These are phyloP conservation scores for Lentinula raphanica DNA, from an alignment of 768 basidiomycete species.

Conservation along the genomic window DNA sequence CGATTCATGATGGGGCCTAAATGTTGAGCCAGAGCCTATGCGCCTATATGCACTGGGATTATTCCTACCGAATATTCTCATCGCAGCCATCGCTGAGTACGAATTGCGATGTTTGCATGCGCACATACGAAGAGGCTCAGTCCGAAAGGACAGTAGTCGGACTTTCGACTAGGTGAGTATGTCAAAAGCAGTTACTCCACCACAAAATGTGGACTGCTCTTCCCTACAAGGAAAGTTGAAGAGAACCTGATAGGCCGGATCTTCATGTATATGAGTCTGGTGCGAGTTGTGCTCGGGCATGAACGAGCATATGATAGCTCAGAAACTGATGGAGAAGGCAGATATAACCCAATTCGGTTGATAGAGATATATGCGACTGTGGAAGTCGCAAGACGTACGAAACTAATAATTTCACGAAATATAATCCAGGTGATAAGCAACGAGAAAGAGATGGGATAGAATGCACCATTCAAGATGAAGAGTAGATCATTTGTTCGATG, in stretches of 20 bases:
- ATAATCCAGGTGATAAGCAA: not conserved
- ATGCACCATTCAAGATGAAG: not conserved
- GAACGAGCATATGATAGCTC: not conserved
- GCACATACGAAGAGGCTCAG: not conserved
- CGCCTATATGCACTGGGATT: not conserved
- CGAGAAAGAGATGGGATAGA: not conserved
- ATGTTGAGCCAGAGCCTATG: not conserved
- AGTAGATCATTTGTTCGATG: conserved; percentile 10
- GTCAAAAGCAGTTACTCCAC: not conserved
- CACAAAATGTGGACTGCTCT: not conserved
- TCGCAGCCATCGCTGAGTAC: not conserved
- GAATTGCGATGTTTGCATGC: not conserved
- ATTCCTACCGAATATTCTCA: not conserved
- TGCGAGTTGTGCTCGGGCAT: not conserved
- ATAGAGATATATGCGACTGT: not conserved
- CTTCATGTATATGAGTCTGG: not conserved
- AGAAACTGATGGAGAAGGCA: not conserved
- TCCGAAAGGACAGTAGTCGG: not conserved
- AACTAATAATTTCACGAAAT: not conserved
- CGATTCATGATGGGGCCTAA: too few relatives aligned
- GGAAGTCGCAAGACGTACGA: not conserved
- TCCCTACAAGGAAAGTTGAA: not conserved
- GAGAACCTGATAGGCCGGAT: conserved; percentile 15
- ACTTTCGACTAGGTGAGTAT: not conserved
- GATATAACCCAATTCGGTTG: not conserved